A percentile compares a stretch with the other conserved stretches of the same genome.
These are phyloP conservation scores for Fusarium fujikuroi DNA, from an alignment of 2,329 filamentous ascomycete genomes.

Conservation along the genomic window DNA sequence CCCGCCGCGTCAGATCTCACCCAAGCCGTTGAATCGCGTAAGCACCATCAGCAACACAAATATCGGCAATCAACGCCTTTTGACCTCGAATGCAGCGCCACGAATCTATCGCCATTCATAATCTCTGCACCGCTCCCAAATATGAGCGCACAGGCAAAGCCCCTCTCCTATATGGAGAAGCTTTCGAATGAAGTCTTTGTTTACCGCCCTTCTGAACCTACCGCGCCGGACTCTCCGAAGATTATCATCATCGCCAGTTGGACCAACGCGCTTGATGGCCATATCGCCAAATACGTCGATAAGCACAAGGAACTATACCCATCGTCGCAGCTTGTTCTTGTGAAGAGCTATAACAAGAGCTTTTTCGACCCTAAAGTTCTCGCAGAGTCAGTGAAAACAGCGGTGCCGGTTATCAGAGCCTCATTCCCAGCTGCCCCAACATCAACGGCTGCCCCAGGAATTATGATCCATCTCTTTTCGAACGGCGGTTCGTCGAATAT, in stretches of 20 bases:
- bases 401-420: neutral
- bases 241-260: constrained; percentile 20
- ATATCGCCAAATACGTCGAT: constrained; percentile 31
- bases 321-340: neutral
- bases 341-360: constrained; percentile 3
- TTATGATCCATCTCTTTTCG: constrained; percentile 18
- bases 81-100: neutral
- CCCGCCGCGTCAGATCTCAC: neutral
- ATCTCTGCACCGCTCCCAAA: too few relatives aligned
- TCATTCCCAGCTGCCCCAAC: neutral
- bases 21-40: neutral
- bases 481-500: constrained; percentile 13
- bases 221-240: neutral
- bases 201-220: neutral
- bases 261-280: constrained; percentile 17
- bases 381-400: neutral
- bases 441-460: neutral
- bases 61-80: neutral
- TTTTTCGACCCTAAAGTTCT: neutral
- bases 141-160: neutral
- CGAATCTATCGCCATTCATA: neutral
- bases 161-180: constrained; percentile 25
- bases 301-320: constrained; percentile 9
- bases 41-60: neutral
- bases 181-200: constrained; percentile 12